A percentile compares a stretch with the other conserved stretches of the same genome.
These are phyloP conservation scores for Raffaelea ambrosiae DNA, from an alignment of 2,329 filamentous ascomycete species.

Conservation along the genomic window DNA sequence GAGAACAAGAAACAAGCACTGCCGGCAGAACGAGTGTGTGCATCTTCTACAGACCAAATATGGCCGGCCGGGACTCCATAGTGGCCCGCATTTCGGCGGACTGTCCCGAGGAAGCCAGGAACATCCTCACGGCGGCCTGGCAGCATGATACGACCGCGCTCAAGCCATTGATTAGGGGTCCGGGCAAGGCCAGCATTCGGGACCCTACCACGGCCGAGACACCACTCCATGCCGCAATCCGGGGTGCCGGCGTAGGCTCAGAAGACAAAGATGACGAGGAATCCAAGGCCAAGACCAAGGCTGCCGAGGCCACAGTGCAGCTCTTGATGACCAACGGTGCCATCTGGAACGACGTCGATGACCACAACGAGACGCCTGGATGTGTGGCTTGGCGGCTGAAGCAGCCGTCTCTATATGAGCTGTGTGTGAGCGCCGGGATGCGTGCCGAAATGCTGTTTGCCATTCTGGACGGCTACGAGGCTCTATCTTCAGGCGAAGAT, in stretches of 20 bases:
- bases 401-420: conserved; percentile 61
- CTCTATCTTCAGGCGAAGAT: conserved; percentile 49
- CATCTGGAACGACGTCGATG: conserved; percentile 95
- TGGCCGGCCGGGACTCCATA: conserved; percentile 35
- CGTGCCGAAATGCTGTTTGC: conserved; percentile 81
- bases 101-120: conserved; percentile 41
- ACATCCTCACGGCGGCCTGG: conserved; percentile 48
- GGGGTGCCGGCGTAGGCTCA: conserved; percentile 31
- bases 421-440: conserved; percentile 84
- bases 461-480: conserved; percentile 73
- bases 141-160: conserved; percentile 56
- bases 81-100: conserved; percentile 42
- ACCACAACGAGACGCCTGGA: conserved; percentile 80
- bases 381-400: conserved; percentile 71
- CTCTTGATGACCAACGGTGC: conserved; percentile 80
- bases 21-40: too few relatives aligned
- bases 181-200: conserved; percentile 62
- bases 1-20: conserved; percentile 5
- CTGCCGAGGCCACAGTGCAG: conserved; percentile 58
- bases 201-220: conserved; percentile 80
- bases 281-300: conserved; percentile 22
- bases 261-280: neutral
- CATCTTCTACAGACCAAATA: conserved; percentile 16
- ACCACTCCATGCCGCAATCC: conserved; percentile 82
- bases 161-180: conserved; percentile 58